Evolutionary conservation across 495 filamentous ascomycete genomes (phyloP), one percentile per base, ranked within the genome.

Genomic region (Parmelia sp.): DNA sequence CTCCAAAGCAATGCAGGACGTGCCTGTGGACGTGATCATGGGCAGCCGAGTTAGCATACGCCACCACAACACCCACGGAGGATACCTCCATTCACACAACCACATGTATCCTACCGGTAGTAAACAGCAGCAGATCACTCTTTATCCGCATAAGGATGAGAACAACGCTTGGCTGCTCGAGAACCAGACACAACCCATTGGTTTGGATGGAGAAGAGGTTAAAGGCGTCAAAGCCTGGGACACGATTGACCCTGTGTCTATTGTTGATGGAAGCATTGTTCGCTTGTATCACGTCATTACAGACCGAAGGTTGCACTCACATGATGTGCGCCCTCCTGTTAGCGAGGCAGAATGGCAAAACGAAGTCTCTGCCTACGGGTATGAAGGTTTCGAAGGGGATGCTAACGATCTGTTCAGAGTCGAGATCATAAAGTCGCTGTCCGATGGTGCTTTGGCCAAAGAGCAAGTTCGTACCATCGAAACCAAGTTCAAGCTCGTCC

Each of bases 331-430:
- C n/a, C 87, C 94, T n/a, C 94, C 94, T 17, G 87, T 98, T 65
- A 96, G 90, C 27, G 94, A 98, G 72, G 93, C 91, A 4, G 94
- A 98, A 9, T 98, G 94, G 94, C 94, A 98, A 72, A 96, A 93
- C 69, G 94, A 98, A 75, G 90, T 97, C 19, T 97, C 94, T 10
- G 94, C 94, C 21, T 98, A 98, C 74, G 94, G 94, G 35, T 97
- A 96, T 68, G 92, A 96, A 74, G 95, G 95, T 11, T 98, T 98
- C 71, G 84, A 92, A 60, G 94, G 94, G 61, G 94, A 98, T 75
- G 94, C 94, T 58, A 98, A 98, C 71, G 94, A 98, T 73, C 78
- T 90, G 35, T 98, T 96, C 85, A 88, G 91, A 35, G 80, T 98
- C 65, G 94, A 98, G 74, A 97, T 98, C 70, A 81, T 96, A 70